Evolutionary conservation across 352 stramenopile species (phyloP).

Genomic region (Thraustochytrium striatum): DNA sequence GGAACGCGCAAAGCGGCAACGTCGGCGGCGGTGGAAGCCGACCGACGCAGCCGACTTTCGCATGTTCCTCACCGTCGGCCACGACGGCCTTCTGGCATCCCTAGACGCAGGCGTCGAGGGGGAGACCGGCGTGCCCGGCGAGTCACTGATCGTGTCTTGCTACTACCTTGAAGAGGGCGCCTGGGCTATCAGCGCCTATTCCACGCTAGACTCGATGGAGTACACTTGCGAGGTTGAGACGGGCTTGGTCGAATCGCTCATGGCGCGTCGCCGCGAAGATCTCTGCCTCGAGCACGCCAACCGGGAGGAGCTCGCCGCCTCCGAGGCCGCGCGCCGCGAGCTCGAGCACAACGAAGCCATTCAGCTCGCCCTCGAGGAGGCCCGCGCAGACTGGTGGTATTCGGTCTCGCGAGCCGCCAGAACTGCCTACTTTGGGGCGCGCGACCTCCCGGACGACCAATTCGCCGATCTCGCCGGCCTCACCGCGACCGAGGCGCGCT

Average conservation of each 20-base stretch:
- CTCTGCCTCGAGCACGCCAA: no score
- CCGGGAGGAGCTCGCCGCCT: neutral
- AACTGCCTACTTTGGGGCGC: neutral
- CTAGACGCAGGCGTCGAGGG: neutral
- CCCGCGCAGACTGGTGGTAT: conserved; percentile 33
- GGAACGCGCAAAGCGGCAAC: no score
- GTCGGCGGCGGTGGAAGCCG: no score
- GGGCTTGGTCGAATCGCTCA: no score
- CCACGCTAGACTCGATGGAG: conserved; percentile 12
- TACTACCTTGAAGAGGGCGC: neutral
- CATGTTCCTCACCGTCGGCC: neutral
- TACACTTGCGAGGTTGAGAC: neutral
- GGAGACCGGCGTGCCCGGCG: neutral
- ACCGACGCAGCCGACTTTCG: conserved; percentile 19
- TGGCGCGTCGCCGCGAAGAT: no score
- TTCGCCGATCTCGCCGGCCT: conserved; percentile 24
- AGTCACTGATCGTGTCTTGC: neutral
- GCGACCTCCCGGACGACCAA: neutral
- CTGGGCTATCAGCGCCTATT: conserved; percentile 2
- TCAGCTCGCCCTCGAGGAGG: neutral
- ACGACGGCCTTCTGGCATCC: neutral
- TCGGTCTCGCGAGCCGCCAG: neutral
- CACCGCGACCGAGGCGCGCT: neutral
- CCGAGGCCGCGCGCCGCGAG: neutral
- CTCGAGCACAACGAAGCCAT: neutral